These are phyloP conservation scores for Peltaster fructicola DNA, from an alignment of 2,329 filamentous ascomycete genomes.

Conservation along the genomic window DNA sequence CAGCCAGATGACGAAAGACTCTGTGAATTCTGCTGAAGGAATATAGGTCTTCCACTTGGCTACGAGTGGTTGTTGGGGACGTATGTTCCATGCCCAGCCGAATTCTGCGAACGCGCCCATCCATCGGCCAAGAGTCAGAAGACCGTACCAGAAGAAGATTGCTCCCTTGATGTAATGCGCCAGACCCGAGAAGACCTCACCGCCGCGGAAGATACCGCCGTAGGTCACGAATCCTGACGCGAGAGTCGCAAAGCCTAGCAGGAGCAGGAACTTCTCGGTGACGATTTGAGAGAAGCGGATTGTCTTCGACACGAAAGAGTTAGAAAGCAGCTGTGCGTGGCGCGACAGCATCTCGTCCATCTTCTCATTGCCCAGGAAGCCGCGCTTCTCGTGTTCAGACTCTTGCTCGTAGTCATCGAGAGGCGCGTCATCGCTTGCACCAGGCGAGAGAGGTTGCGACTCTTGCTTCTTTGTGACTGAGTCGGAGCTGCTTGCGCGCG, in stretches of 20 bases:
- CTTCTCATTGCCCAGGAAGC: constrained; percentile 25
- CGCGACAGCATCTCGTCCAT: constrained; percentile 13
- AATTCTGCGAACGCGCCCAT: constrained; percentile 77
- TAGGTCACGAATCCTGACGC: constrained; percentile 58
- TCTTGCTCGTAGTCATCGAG: constrained; percentile 26
- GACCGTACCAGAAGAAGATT: constrained; percentile 85
- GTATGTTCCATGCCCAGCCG: constrained; percentile 91
- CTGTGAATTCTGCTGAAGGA: constrained; percentile 72
- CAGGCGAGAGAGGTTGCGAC: constrained; percentile 4
- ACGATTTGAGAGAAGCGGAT: constrained; percentile 45
- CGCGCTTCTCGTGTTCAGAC: constrained; percentile 15
- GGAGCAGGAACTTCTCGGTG: constrained; percentile 59
- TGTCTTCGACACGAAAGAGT: constrained; percentile 36
- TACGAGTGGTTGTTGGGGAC: constrained; percentile 40
- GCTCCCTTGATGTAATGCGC: constrained; percentile 91
- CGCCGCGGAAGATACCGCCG: constrained; percentile 52
- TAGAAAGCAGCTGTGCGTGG: constrained; percentile 16
- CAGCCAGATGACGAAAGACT: constrained; percentile 76
- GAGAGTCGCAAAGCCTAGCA: constrained; percentile 59
- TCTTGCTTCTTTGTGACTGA: constrained; percentile 10
- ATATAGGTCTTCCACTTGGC: constrained; percentile 43
- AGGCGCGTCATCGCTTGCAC: constrained; percentile 5
- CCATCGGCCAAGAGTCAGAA: constrained; percentile 77
- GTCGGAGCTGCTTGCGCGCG: constrained; percentile 17
- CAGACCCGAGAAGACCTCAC: constrained; percentile 58